Percentiles rank a stretch among this genome's conserved stretches.
phyloP scores from a whole-genome alignment of 202 grass and related monocot genomes.

The Panicum virgatum region DNA sequence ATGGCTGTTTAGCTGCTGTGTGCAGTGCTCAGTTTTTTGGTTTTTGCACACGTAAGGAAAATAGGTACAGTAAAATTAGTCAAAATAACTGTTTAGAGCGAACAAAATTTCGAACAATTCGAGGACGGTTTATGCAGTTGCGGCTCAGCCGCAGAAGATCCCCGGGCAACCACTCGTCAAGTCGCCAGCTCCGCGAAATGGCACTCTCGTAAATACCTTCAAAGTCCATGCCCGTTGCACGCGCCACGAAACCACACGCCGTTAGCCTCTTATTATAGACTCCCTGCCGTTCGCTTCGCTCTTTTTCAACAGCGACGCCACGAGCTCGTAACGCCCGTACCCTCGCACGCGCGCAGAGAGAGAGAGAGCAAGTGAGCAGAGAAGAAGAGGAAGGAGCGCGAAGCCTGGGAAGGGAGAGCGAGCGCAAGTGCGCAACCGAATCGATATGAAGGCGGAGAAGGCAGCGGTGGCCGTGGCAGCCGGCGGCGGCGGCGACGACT shows the following conservation, averaged over 20 bases:
- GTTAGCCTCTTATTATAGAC: conserved; percentile 39
- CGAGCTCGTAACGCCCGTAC: conserved; percentile 37
- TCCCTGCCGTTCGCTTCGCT: neutral
- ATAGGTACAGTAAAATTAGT: neutral
- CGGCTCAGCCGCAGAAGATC: conserved; percentile 23
- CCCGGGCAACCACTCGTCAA: neutral
- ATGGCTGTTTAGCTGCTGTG: too few relatives aligned
- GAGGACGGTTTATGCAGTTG: neutral
- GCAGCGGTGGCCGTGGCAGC: conserved; percentile 27
- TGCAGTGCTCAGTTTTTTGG: too few relatives aligned
- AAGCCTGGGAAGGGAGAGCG: neutral
- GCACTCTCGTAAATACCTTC: too few relatives aligned
- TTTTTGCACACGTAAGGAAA: neutral
- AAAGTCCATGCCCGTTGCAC: neutral
- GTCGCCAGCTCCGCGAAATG: neutral
- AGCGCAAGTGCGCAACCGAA: conserved; percentile 24
- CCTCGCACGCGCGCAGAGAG: neutral
- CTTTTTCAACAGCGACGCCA: conserved; percentile 34
- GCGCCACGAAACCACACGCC: conserved; percentile 17
- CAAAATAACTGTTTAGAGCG: neutral
- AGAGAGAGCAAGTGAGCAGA: neutral
- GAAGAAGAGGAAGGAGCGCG: neutral
- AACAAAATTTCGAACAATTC: neutral
- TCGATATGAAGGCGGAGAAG: conserved; percentile 50
- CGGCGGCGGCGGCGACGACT: conserved; percentile 33